Conservation (phyloP, 2,329 filamentous ascomycete genomes). For the Sporothrix protearum region DNA sequence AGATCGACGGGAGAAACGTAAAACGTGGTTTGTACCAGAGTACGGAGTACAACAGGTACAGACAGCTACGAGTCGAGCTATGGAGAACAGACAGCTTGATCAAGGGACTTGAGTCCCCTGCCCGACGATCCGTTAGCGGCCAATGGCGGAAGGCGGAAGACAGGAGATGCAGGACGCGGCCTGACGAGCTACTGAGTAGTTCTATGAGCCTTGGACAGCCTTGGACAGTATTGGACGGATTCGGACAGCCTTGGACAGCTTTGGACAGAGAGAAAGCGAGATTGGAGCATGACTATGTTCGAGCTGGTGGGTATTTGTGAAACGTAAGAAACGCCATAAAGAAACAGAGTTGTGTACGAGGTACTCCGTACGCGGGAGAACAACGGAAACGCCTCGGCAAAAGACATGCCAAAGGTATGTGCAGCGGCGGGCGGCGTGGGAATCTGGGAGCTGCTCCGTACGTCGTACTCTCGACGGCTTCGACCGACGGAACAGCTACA, state of each 20-base stretch:
- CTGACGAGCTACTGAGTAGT: neutral
- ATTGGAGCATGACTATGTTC: neutral
- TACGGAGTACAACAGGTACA: too few species aligned
- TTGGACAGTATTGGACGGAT: neutral
- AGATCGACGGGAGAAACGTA: neutral
- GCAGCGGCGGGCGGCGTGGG: too few species aligned
- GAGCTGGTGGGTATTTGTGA: neutral
- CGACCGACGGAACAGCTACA: neutral
- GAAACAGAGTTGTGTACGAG: too few species aligned
- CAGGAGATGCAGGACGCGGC: neutral
- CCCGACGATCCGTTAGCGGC: slow-evolving; percentile 9
- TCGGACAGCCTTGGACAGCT: neutral
- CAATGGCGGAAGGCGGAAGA: neutral
- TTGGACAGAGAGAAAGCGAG: neutral
- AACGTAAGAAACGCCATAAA: too few species aligned
- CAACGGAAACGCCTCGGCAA: too few species aligned
- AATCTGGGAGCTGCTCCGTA: too few species aligned
- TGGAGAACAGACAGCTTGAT: neutral
- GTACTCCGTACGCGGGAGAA: too few species aligned
- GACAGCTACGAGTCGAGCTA: neutral
- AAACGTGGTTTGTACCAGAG: neutral
- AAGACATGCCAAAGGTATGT: too few species aligned
- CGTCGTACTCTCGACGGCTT: too few species aligned
- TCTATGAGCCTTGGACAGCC: neutral
- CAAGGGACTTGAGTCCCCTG: neutral